Evolutionary conservation across 2,329 filamentous ascomycete genomes (phyloP), one percentile per base, ranked within the genome.

Genomic region (Colletotrichum gloeosporioides): DNA sequence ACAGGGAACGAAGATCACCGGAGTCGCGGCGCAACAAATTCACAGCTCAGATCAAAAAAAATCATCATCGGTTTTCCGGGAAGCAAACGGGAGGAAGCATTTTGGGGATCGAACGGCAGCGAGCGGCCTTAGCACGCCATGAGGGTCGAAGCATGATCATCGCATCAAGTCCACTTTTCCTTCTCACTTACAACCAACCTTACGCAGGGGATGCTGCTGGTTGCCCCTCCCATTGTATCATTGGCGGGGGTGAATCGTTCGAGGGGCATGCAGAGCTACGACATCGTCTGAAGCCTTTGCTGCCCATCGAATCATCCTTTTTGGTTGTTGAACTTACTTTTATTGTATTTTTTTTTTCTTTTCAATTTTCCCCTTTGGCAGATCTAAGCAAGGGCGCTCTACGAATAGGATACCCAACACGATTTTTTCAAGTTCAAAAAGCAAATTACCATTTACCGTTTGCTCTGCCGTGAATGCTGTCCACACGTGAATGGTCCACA

Each of bases 331-430:
- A 53, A 53, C 44, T n/a, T 53, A 53, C 44, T 62, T 18, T 34
- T 22, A n/a, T 7, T 34, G n/a, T 31, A 22, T 27, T 39, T 70
- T 55, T 32, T n/a, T 65, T 72, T 32, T n/a, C 57, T 72, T 18
- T 39, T n/a, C 29, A 25, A 4, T 32, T 63, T 64, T n/a, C 10
- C 25, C 32, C 62, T 44, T 64, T 64, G 69, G 49, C 49, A 72
- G 29, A 63, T 22, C 34, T 27, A 34, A 31, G 25, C 22, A 66
- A 36, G 62, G 36, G 25, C 18, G 68, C 39, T 64, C 27, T 36
- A 32, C 49, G 73, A 64, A 39, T 69, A 76, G 57, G 67, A 76
- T 76, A 76, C 73, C 69, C 73, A 76, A 69, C 39, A 22, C 39
- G 34, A 36, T 44, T 29, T 44, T 69, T 34, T 57, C 25, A 62